phyloP scores from a whole-genome alignment of 768 basidiomycete genomes.

The Leccinum longicurvipes region DNA sequence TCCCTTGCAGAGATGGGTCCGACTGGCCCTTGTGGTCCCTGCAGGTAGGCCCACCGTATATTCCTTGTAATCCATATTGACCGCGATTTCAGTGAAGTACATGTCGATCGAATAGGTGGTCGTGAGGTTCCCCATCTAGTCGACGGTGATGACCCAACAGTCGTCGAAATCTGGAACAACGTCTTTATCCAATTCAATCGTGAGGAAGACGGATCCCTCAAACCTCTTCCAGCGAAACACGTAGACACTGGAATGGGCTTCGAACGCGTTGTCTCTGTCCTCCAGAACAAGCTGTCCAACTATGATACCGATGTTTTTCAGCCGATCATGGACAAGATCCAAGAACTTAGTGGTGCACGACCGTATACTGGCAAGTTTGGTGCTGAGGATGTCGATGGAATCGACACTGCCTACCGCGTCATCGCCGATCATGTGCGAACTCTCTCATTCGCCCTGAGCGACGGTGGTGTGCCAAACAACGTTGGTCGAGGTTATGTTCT shows the following conservation, averaged over 20 bases:
- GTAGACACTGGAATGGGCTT: conserved; percentile 99
- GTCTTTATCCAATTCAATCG: conserved; percentile 99
- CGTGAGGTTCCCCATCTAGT: conserved; percentile 91
- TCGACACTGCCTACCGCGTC: conserved; percentile 97
- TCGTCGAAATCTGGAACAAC: conserved; percentile 99
- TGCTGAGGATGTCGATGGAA: conserved; percentile 89
- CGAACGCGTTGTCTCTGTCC: conserved; percentile 91
- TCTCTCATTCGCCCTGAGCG: conserved; percentile 91
- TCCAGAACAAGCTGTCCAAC: conserved; percentile 91
- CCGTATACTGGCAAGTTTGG: conserved; percentile 91
- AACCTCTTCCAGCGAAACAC: conserved; percentile 83
- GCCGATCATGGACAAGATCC: conserved; percentile 85
- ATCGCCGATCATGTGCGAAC: conserved; percentile 97
- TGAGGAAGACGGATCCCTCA: conserved; percentile 81
- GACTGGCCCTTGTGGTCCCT: conserved; percentile 97
- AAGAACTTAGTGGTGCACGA: conserved; percentile 84
- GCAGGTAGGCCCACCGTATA: conserved; percentile 50
- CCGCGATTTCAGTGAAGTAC: conserved; percentile 69
- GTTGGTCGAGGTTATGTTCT: conserved; percentile 98
- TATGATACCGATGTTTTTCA: conserved; percentile 97
- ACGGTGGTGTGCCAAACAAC: conserved; percentile 95
- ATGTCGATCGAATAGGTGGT: conserved; percentile 97
- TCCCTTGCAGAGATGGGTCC: conserved; percentile 87
- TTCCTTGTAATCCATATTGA: background rate
- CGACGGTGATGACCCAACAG: conserved; percentile 94